Evolutionary conservation across 371 early-diverging fungal species (phyloP).

Genomic region (Mortierella polycephala): DNA sequence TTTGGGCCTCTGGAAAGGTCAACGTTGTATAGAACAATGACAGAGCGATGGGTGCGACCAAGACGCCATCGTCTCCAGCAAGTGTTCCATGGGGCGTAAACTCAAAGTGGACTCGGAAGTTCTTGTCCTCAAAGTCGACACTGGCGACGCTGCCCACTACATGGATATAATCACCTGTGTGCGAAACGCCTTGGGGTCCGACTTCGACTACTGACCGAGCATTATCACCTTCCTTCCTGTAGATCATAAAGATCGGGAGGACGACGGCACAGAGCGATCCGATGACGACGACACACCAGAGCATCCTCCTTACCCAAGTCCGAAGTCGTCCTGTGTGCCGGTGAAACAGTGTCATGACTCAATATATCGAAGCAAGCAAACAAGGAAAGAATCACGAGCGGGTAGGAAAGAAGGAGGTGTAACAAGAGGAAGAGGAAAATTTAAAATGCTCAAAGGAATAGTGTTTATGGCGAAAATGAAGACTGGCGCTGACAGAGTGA

Average conservation of each 20-base stretch:
- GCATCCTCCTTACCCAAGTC: conserved; percentile 79
- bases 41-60: conserved; percentile 18
- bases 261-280: conserved; percentile 47
- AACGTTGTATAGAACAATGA: conserved; percentile 46
- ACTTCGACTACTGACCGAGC: conserved; percentile 49
- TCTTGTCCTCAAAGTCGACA: conserved; percentile 53
- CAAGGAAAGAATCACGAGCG: too few relatives aligned
- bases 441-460: too few relatives aligned
- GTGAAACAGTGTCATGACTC: conserved; percentile 69
- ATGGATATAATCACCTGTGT: conserved; percentile 43
- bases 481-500: too few relatives aligned
- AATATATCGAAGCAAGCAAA: too few relatives aligned
- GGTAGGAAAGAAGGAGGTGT: too few relatives aligned
- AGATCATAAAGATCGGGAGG: conserved; percentile 53
- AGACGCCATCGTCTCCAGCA: conserved; percentile 39
- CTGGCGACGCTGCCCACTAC: conserved; percentile 39
- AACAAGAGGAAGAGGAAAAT: too few relatives aligned
- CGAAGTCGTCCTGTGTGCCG: conserved; percentile 62
- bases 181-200: conserved; percentile 33
- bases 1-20: conserved; percentile 39
- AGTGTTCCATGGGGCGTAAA: conserved; percentile 49
- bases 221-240: conserved; percentile 43
- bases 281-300: conserved; percentile 51
- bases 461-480: too few relatives aligned
- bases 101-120: conserved; percentile 50